Percentiles rank a stretch among this genome's conserved stretches.
Evolutionary conservation across 2,329 filamentous ascomycete genomes (phyloP).

Genomic region (Talaromyces funiculosus): DNA sequence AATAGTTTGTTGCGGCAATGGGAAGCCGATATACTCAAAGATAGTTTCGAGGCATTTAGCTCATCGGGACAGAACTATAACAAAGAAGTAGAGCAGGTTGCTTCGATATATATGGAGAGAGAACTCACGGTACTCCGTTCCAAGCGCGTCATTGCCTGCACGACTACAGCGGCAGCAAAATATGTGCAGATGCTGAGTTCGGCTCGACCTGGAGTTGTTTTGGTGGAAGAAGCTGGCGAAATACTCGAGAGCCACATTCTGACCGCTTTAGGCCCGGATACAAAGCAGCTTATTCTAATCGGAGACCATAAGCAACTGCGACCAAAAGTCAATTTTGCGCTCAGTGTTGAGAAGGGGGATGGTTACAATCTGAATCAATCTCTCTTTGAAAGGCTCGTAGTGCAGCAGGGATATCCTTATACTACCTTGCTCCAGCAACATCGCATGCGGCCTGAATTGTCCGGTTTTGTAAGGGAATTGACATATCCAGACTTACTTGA

Average conservation of each 20-base stretch:
- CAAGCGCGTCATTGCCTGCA: constrained; percentile 51
- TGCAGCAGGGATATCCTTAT: background rate
- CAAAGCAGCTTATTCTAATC: constrained; percentile 62
- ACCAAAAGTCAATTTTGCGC: constrained; percentile 58
- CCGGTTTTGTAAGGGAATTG: constrained; percentile 11
- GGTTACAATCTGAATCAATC: background rate
- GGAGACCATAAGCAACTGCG: constrained; percentile 69
- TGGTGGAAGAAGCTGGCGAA: constrained; percentile 70
- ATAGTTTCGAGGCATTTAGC: background rate
- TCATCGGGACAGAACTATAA: background rate
- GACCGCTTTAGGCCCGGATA: constrained; percentile 50
- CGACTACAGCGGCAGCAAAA: constrained; percentile 65
- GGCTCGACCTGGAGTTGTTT: constrained; percentile 53
- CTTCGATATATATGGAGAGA: background rate
- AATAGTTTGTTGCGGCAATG: background rate
- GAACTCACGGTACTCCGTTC: background rate
- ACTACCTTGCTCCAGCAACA: background rate
- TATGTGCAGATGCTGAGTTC: constrained; percentile 51
- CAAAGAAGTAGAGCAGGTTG: background rate
- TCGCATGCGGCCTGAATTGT: constrained; percentile 17
- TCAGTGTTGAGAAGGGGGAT: constrained; percentile 60
- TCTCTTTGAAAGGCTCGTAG: background rate
- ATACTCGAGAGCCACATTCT: constrained; percentile 64
- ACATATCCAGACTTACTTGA: no score
- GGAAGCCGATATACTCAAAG: background rate